Evolutionary conservation across 305 asterid species (phyloP), one percentile per base, ranked within the genome.

Genomic region (Galium porrigens): DNA sequence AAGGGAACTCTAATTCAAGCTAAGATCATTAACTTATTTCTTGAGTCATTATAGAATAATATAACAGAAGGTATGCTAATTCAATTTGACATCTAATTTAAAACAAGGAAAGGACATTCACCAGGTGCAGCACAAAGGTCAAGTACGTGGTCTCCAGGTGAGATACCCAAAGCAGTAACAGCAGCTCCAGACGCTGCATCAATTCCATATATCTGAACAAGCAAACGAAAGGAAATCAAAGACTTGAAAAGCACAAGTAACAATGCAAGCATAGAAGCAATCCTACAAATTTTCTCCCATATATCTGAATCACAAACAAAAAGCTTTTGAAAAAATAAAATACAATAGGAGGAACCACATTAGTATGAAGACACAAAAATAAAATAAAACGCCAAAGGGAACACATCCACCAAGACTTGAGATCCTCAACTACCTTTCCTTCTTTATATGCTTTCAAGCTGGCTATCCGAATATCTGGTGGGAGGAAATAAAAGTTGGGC

Each of bases 111-210:
- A 42, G 70, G 68, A 78, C 58, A 65, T 34, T 68, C 77, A 90
- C 98, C 98, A 68, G 95, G 96, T 48, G 95, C 96, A 51, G 95
- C 89, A 75, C 98, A 92, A 60, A 92, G 95, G 79, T 92, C 96
- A 64, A 91, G 95, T 68, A 89, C 84, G 32, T 84, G 94, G 78
- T 89, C 96, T 69, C 95, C 95, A 3, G 78, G 73, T 59, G 71
- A 68, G 75, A 92, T 66, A 80, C 68, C 85, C 89, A 89, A 77
- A 68, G 95, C 95, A 64, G 80, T 57, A 72, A 92, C 96, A 30
- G 96, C 95, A 77, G 98, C 98, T 73, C 96, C 98, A 44, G 98
- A 92, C 74, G 95, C 87, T 51, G 96, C 98, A 82, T 88, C 98
- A 61, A 91, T 84, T 75, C 98, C 98, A 82, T 91, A 89, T 72